Conservation (phyloP, 2,329 filamentous ascomycete species). For the Dothistroma septosporum region DNA sequence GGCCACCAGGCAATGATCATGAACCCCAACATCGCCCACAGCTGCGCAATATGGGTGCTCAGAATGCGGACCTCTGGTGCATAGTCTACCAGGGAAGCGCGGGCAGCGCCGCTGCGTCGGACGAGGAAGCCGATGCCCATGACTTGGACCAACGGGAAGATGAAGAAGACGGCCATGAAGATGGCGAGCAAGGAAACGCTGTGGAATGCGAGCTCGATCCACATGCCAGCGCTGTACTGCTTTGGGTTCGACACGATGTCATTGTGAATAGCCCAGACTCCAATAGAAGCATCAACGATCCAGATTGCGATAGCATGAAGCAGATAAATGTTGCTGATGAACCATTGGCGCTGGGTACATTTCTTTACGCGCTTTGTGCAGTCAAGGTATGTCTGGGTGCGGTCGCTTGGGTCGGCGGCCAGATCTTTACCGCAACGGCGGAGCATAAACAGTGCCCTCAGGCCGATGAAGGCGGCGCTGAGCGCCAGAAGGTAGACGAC, state of each 20-base stretch:
- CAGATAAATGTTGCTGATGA: slow-evolving; percentile 15
- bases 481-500: neutral
- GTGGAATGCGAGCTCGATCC: slow-evolving; percentile 13
- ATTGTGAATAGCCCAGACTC: slow-evolving; percentile 11
- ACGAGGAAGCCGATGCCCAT: slow-evolving; percentile 11
- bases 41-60: slow-evolving; percentile 18
- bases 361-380: slow-evolving; percentile 8
- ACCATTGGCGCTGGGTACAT: slow-evolving; percentile 12
- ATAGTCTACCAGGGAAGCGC: slow-evolving; percentile 12
- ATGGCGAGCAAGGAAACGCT: slow-evolving; percentile 12
- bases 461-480: slow-evolving; percentile 3
- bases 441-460: slow-evolving; percentile 6
- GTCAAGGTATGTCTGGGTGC: slow-evolving; percentile 5
- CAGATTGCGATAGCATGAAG: slow-evolving; percentile 15
- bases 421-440: slow-evolving; percentile 7
- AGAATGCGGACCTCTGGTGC: slow-evolving; percentile 16
- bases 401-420: slow-evolving; percentile 8
- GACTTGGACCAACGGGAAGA: slow-evolving; percentile 24
- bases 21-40: slow-evolving; percentile 22
- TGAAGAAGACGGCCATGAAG: slow-evolving; percentile 18
- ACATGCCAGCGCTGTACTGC: slow-evolving; percentile 8
- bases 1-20: slow-evolving; percentile 21
- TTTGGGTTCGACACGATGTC: slow-evolving; percentile 14
- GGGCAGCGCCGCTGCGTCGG: slow-evolving; percentile 4
- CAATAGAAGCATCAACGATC: slow-evolving; percentile 18